These are phyloP conservation scores for Cladophialophora exuberans DNA, from an alignment of 2,329 filamentous ascomycete species.

Conservation along the genomic window DNA sequence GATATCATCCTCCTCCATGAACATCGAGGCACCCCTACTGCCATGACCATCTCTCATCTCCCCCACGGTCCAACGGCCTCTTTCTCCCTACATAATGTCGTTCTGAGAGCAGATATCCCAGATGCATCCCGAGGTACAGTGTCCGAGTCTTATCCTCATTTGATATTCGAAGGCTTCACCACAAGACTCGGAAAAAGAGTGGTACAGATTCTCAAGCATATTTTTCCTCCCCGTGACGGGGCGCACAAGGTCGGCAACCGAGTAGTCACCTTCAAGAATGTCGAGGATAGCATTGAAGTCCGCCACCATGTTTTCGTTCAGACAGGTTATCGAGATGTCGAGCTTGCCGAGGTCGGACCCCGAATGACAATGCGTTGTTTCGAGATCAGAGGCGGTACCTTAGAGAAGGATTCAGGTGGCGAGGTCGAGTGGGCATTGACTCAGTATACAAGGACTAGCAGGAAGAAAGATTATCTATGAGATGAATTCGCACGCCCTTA, in stretches of 20 bases:
- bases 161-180: conserved; percentile 93
- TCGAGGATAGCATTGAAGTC: conserved; percentile 85
- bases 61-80: conserved; percentile 86
- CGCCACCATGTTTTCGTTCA: conserved; percentile 92
- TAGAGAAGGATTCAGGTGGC: conserved; percentile 82
- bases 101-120: conserved; percentile 89
- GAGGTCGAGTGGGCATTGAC: conserved; percentile 97
- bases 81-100: conserved; percentile 90
- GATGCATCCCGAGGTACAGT: conserved; percentile 85
- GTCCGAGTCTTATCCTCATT: conserved; percentile 87
- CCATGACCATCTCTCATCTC: conserved; percentile 82
- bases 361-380: conserved; percentile 97
- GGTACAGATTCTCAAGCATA: conserved; percentile 87
- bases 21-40: conserved; percentile 88
- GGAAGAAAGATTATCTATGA: conserved; percentile 93
- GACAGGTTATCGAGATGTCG: conserved; percentile 86
- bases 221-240: conserved; percentile 87
- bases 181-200: conserved; percentile 79
- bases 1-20: conserved; percentile 90
- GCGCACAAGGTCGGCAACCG: conserved; percentile 82
- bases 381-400: conserved; percentile 85
- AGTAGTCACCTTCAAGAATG: conserved; percentile 92
- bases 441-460: conserved; percentile 89
- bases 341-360: conserved; percentile 86
- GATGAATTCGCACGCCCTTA: background rate